Conservation (phyloP, 176 grass and related monocot genomes). For the Zea luxurians region DNA sequence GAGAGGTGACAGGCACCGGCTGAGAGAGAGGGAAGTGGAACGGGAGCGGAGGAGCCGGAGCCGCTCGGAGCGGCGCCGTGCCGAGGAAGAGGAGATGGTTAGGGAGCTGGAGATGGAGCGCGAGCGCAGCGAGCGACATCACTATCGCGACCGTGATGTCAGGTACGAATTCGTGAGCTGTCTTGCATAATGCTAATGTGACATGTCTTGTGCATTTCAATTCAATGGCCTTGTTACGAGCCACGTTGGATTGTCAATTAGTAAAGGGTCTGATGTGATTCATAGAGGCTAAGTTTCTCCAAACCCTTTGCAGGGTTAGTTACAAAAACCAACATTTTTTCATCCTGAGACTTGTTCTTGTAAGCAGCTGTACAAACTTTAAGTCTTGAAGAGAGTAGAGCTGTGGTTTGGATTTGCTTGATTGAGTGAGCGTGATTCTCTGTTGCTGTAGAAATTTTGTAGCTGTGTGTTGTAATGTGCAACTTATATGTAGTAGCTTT, state of each 20-base stretch:
- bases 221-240: background rate
- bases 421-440: background rate
- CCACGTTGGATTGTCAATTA: background rate
- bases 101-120: conserved; percentile 52
- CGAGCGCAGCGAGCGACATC: conserved; percentile 47
- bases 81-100: conserved; percentile 67
- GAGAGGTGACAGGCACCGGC: conserved; percentile 26
- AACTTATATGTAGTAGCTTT: conserved; percentile 3
- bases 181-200: background rate
- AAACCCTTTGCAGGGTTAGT: background rate
- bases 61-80: conserved; percentile 53
- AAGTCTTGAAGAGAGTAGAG: background rate
- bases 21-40: conserved; percentile 51
- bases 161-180: conserved; percentile 53
- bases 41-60: conserved; percentile 69
- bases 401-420: background rate
- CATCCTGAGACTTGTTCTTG: background rate
- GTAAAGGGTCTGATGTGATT: background rate
- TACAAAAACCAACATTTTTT: background rate
- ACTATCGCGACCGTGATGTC: conserved; percentile 63
- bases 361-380: background rate
- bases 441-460: background rate
- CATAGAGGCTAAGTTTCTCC: background rate
- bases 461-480: conserved; percentile 4
- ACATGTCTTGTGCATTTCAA: background rate